phyloP scores from a whole-genome alignment of 1,284 basidiomycete species.

The Leccinum proximum region DNA sequence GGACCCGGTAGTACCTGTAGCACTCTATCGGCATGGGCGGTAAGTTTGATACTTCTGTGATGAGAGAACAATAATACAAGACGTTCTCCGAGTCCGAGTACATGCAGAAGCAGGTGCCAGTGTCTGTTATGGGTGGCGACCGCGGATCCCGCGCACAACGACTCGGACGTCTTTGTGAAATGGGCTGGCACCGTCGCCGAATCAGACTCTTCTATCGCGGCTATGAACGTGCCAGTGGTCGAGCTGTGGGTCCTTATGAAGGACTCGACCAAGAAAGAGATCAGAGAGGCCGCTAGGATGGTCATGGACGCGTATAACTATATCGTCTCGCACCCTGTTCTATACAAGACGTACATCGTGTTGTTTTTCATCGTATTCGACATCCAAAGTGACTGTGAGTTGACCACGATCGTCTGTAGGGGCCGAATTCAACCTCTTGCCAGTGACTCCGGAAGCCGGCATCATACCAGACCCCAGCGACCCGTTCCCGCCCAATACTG shows the following conservation, averaged over 20 bases:
- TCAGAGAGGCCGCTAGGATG: neutral
- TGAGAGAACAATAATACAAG: neutral
- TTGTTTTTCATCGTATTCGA: neutral
- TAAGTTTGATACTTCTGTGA: neutral
- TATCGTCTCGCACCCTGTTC: neutral
- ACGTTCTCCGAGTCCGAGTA: neutral
- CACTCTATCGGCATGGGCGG: neutral
- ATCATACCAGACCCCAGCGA: neutral
- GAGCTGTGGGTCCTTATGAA: neutral
- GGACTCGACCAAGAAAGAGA: neutral
- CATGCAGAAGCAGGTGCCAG: neutral
- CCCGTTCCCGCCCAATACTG: neutral
- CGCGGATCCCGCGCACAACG: neutral
- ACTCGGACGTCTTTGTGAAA: neutral
- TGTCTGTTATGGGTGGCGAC: neutral
- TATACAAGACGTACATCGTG: neutral
- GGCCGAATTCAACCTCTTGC: neutral
- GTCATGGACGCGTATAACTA: neutral
- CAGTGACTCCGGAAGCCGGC: neutral
- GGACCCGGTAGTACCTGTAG: too few relatives aligned
- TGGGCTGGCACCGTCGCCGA: neutral
- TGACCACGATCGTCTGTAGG: neutral
- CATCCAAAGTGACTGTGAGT: neutral
- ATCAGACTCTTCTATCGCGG: neutral
- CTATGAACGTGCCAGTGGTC: neutral